These are phyloP conservation scores for Heritiera fomes DNA, from an alignment of 345 rosid species.

Conservation along the genomic window DNA sequence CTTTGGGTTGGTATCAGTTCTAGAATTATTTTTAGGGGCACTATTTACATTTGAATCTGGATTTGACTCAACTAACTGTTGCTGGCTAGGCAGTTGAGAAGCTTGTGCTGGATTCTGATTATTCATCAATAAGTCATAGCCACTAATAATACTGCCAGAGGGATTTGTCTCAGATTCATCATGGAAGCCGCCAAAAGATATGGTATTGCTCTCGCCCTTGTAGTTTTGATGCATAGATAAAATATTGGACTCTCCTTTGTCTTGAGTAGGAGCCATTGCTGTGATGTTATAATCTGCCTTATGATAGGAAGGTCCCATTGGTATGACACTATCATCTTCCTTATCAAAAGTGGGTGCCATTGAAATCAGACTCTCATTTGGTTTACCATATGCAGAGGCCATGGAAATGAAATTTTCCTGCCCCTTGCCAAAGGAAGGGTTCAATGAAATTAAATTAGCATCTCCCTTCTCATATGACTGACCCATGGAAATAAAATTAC, in stretches of 20 bases:
- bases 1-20: conserved; percentile 29
- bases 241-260: conserved; percentile 39
- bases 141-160: conserved; percentile 34
- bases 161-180: conserved; percentile 46
- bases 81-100: conserved; percentile 35
- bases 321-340: conserved; percentile 39
- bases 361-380: conserved; percentile 33
- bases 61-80: conserved; percentile 28
- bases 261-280: conserved; percentile 32
- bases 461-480: conserved; percentile 43
- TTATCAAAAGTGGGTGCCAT: conserved; percentile 36
- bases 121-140: conserved; percentile 41
- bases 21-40: conserved; percentile 27
- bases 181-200: conserved; percentile 47
- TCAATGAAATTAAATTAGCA: conserved; percentile 36
- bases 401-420: conserved; percentile 36
- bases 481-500: conserved; percentile 38
- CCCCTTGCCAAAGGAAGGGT: conserved; percentile 39
- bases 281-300: conserved; percentile 36
- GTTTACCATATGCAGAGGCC: conserved; percentile 40
- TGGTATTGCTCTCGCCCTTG: conserved; percentile 38
- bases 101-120: conserved; percentile 36
- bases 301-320: conserved; percentile 33
- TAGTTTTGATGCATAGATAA: conserved; percentile 48
- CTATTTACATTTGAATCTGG: conserved; percentile 30